A percentile compares a stretch with the other conserved stretches of the same genome.
These are phyloP conservation scores for Chrysanthemum makinoi DNA, from an alignment of 129 eudicot species.

Conservation along the genomic window DNA sequence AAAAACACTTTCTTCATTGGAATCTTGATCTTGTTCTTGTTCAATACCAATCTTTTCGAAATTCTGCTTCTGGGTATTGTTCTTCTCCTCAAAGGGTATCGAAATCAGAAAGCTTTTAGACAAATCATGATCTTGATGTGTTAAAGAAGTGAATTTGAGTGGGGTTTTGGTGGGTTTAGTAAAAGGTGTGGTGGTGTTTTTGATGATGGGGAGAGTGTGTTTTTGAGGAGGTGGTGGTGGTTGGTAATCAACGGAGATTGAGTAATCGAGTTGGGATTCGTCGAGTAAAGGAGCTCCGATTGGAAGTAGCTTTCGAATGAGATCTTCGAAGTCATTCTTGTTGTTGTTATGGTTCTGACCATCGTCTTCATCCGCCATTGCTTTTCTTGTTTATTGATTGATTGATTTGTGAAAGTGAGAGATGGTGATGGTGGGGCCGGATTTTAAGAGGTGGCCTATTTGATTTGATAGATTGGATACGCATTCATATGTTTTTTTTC, in stretches of 20 bases:
- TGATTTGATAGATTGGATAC: too few species aligned
- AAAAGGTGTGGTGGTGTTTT: background rate
- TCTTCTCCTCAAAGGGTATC: too few species aligned
- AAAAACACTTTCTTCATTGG: background rate
- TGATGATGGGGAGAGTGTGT: background rate
- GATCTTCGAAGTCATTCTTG: constrained; percentile 33
- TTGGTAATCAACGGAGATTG: constrained; percentile 54
- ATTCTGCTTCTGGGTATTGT: too few species aligned
- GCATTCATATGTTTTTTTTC: too few species aligned
- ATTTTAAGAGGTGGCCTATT: constrained; percentile 15
- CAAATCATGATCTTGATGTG: background rate
- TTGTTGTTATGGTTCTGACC: too few species aligned
- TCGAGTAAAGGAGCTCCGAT: constrained; percentile 66
- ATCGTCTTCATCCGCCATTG: constrained; percentile 2
- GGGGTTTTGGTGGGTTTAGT: constrained; percentile 19
- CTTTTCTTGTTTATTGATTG: constrained; percentile 1
- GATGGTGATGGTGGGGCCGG: constrained; percentile 30
- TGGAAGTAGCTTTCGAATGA: constrained; percentile 48
- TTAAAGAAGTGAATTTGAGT: constrained; percentile 1
- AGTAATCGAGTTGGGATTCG: constrained; percentile 58
- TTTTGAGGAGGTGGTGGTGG: constrained; percentile 18
- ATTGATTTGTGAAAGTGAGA: background rate
- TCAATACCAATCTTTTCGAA: too few species aligned
- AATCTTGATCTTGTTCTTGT: background rate
- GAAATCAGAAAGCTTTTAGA: background rate